Evolutionary conservation across 805 yeast genomes (phyloP), one percentile per base, ranked within the genome.

Genomic region (Ogataea chonburiensis): DNA sequence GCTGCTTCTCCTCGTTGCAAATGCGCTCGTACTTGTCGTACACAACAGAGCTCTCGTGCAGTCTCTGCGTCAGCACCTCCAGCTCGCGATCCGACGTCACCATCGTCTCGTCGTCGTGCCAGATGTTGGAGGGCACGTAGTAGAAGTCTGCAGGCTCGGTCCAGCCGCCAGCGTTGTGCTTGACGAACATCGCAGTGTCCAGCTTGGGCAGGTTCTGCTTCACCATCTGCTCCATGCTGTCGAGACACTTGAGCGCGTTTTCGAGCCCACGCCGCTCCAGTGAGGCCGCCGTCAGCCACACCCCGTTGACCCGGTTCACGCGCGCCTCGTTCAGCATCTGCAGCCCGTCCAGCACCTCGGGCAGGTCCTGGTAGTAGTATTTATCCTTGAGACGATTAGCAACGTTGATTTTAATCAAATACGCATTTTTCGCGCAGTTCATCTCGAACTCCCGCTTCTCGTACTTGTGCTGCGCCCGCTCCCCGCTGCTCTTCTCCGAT

Each of bases 41-140:
- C 14, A 60, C 59, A 4, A 54, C 41, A 17, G 64, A 53, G 11
- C 71, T 59, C 16, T 50, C 42, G 42, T 74, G 73, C 41, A 85
- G 62, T 34, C 64, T 63, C 38, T 67, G 64, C 54, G 75, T 78
- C 53, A 84, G 62, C 24, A 72, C 75, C 5, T 73, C 67, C 34
- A 81, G 62, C 52, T 79, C 86, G 5, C 69, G 71, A 28, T 73
- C 71, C 5, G 72, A 67, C 1, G 78, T 71, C 45, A 81, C 70
- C 52, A 85, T 71, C 22, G 74, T 66, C 46, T 87, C 96, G 60
- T 93, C 97, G 54, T 93, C 98, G 61, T 91, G 98, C 98, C 98
- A 93, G 26, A 93, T 81, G 19, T 88, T 80, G 17, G 95, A 81
- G 1, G 98, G 96, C 45, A 85, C 74, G 53, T 84, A 93, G 47